These are phyloP conservation scores for Diaporthe sp. DNA, from an alignment of 2,329 filamentous ascomycete species.

Conservation along the genomic window DNA sequence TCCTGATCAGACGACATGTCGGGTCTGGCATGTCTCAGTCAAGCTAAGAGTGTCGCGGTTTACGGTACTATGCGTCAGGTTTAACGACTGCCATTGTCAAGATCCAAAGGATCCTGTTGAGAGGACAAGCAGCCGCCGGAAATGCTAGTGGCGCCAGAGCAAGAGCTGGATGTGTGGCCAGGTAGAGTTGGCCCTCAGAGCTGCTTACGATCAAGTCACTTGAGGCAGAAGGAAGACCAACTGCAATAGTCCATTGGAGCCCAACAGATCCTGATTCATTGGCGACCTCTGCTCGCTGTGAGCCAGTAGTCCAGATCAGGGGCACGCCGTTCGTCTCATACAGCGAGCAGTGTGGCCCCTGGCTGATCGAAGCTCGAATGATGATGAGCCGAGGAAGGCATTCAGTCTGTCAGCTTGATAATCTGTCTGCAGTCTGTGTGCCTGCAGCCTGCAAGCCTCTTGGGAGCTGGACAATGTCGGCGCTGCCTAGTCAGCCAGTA, in stretches of 20 bases:
- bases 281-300: not conserved
- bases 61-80: not conserved
- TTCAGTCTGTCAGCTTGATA: not conserved
- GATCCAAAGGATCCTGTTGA: not conserved
- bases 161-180: not conserved
- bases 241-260: not conserved
- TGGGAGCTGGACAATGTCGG: slow-evolving; percentile 6
- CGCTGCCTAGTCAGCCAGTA: slow-evolving; percentile 7
- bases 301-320: slow-evolving; percentile 14
- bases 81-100: not conserved
- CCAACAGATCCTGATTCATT: not conserved
- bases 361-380: not conserved
- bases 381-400: not conserved
- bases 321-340: not conserved
- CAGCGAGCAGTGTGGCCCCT: not conserved
- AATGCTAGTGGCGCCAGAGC: not conserved
- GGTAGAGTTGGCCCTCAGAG: not conserved
- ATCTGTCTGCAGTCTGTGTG: slow-evolving; percentile 14
- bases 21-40: not conserved
- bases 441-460: slow-evolving; percentile 20
- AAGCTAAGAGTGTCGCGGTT: not conserved
- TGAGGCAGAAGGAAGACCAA: not conserved
- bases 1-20: not conserved
- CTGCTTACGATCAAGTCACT: not conserved
- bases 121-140: not conserved